Percentiles rank a stretch among this genome's conserved stretches.
Evolutionary conservation across 768 basidiomycete genomes (phyloP).

Genomic region (Neoboletus subvelutipes): DNA sequence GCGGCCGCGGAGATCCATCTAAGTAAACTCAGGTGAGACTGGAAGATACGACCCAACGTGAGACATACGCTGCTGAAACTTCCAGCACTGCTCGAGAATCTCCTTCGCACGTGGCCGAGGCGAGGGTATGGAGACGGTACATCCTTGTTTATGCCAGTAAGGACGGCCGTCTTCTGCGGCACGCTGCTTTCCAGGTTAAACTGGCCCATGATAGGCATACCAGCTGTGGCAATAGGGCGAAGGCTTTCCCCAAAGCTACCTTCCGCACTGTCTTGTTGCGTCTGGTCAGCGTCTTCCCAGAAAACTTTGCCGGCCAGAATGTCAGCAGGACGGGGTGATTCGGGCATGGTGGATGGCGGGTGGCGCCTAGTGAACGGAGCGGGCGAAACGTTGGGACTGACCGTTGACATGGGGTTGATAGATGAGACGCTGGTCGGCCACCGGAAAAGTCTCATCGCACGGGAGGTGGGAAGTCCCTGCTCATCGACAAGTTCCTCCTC

Average conservation of each 20-base stretch:
- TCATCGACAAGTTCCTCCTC: slow-evolving; percentile 83
- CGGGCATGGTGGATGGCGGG: slow-evolving; percentile 27
- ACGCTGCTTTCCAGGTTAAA: slow-evolving; percentile 26
- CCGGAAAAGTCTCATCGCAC: slow-evolving; percentile 70
- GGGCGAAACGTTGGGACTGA: slow-evolving; percentile 56
- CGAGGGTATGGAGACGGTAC: slow-evolving; percentile 35
- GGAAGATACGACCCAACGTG: slow-evolving; percentile 1
- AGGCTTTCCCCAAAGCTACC: slow-evolving; percentile 34
- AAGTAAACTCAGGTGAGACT: slow-evolving; percentile 5
- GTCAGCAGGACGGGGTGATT: slow-evolving; percentile 62
- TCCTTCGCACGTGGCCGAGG: slow-evolving; percentile 23
- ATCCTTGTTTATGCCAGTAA: slow-evolving; percentile 32
- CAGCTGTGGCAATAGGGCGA: slow-evolving; percentile 14
- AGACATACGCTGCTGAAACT: slow-evolving; percentile 37
- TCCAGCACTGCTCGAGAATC: slow-evolving; percentile 31
- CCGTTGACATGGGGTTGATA: slow-evolving; percentile 75
- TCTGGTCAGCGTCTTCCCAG: slow-evolving; percentile 46
- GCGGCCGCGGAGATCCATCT: slow-evolving; percentile 34
- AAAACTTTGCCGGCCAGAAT: slow-evolving; percentile 63
- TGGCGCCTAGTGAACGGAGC: slow-evolving; percentile 35
- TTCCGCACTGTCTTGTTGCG: slow-evolving; percentile 35
- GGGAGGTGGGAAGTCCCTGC: slow-evolving; percentile 69
- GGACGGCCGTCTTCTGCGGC: slow-evolving; percentile 22
- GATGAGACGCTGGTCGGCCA: slow-evolving; percentile 61
- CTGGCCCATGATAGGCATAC: slow-evolving; percentile 40